Evolutionary conservation across 176 grass and related monocot species (phyloP).

Genomic region (Hyparrhenia diplandra): DNA sequence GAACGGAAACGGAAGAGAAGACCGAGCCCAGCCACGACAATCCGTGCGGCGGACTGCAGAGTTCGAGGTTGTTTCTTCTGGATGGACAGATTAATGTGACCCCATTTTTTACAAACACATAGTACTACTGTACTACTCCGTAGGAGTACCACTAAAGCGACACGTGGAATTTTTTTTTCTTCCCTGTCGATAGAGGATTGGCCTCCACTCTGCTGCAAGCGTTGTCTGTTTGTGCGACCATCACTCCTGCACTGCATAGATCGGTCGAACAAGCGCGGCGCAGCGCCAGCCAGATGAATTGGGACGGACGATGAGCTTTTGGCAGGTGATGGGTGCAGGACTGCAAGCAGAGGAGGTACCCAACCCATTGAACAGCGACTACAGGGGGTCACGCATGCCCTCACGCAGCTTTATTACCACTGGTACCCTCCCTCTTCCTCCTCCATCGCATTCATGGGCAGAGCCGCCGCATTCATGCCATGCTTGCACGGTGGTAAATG

Average conservation of each 20-base stretch:
- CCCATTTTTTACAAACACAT: too few relatives aligned
- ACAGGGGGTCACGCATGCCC: too few relatives aligned
- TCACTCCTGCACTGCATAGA: background rate
- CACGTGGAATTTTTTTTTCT: background rate
- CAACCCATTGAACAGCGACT: background rate
- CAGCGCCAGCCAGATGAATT: background rate
- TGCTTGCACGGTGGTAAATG: constrained; percentile 27
- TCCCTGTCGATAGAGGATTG: too few relatives aligned
- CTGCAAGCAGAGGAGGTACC: too few relatives aligned
- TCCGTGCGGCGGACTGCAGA: too few relatives aligned
- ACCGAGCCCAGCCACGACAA: too few relatives aligned
- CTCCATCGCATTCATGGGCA: constrained; percentile 18
- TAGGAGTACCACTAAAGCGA: background rate
- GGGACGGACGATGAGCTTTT: background rate
- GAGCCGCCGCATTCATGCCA: constrained; percentile 15
- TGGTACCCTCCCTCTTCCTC: too few relatives aligned
- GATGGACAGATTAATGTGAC: too few relatives aligned
- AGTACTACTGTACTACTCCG: too few relatives aligned
- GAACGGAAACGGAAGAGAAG: background rate
- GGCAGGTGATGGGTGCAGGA: constrained; percentile 15
- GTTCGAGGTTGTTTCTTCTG: too few relatives aligned
- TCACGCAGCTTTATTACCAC: background rate
- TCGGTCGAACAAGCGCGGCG: background rate
- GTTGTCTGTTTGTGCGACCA: background rate
- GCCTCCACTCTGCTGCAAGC: background rate